Conservation (phyloP, 1,284 basidiomycete species). For the Trametes pubescens region DNA sequence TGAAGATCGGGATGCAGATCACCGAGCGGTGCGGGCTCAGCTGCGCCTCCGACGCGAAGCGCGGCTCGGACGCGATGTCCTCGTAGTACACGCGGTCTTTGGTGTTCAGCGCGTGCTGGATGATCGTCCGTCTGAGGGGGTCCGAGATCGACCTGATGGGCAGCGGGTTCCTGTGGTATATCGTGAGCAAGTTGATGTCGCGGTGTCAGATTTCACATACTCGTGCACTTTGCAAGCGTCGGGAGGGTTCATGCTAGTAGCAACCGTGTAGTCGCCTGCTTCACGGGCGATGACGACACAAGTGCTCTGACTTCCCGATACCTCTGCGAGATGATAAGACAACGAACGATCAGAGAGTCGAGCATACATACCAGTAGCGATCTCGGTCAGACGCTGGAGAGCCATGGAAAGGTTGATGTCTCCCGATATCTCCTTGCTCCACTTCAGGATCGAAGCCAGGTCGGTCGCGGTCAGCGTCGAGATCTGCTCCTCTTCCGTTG, state of each 20-base stretch:
- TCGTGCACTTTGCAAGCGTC: conserved; percentile 73
- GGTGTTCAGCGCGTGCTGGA: conserved; percentile 70
- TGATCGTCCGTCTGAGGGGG: conserved; percentile 68
- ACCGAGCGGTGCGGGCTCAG: conserved; percentile 66
- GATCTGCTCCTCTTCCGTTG: conserved; percentile 57
- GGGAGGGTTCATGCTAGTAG: conserved; percentile 67
- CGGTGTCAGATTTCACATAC: conserved; percentile 44
- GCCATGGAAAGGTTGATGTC: conserved; percentile 72
- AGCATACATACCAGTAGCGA: conserved; percentile 59
- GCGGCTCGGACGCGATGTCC: conserved; percentile 67
- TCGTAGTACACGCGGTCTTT: conserved; percentile 67
- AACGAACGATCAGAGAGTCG: neutral
- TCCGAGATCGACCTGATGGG: conserved; percentile 65
- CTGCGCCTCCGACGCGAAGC: conserved; percentile 70
- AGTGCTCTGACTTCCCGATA: conserved; percentile 69
- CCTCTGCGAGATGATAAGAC: conserved; percentile 49
- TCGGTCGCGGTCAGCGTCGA: conserved; percentile 63
- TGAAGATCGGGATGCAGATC: conserved; percentile 73
- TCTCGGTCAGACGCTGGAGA: conserved; percentile 72
- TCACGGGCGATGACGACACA: conserved; percentile 73
- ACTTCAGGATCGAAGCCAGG: conserved; percentile 68
- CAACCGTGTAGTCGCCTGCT: conserved; percentile 72
- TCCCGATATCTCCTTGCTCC: conserved; percentile 76
- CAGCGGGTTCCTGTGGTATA: conserved; percentile 59
- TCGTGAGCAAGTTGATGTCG: neutral